Percentiles rank a stretch among this genome's conserved stretches.
phyloP scores from a whole-genome alignment of 75 land plant genomes.

The Pseudotsuga menziesii region DNA sequence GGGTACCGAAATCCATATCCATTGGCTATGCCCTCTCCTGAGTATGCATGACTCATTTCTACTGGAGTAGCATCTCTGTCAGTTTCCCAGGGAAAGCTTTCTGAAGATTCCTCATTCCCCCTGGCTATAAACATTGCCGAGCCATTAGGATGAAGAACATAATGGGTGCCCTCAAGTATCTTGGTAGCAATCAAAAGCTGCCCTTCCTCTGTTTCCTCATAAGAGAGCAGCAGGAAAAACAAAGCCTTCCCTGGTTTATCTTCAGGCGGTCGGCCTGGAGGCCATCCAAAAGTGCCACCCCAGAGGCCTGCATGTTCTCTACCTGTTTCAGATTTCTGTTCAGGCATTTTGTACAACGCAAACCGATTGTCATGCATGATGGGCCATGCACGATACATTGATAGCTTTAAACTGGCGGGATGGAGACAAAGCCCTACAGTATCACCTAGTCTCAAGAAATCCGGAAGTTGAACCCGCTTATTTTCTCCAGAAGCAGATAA shows the following conservation, averaged over 20 bases:
- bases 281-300: conserved; percentile 99
- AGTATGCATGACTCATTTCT: conserved; percentile 38
- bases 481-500: conserved; percentile 26
- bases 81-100: conserved; percentile 65
- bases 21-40: conserved; percentile 90
- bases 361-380: conserved; percentile 82
- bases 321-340: conserved; percentile 40
- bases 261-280: conserved; percentile 71
- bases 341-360: conserved; percentile 86
- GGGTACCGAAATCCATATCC: conserved; percentile 97
- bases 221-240: conserved; percentile 83
- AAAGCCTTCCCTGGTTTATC: conserved; percentile 89
- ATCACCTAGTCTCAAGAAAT: conserved; percentile 60
- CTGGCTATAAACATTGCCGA: conserved; percentile 94
- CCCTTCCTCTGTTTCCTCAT: conserved; percentile 58
- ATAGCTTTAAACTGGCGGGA: conserved; percentile 54
- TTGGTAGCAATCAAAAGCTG: conserved; percentile 81
- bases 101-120: conserved; percentile 50
- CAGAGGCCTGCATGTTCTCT: conserved; percentile 87
- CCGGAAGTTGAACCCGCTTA: conserved; percentile 55
- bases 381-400: conserved; percentile 83
- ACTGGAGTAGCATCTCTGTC: conserved; percentile 44
- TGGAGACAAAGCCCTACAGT: conserved; percentile 56
- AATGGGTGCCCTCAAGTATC: conserved; percentile 90
- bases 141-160: conserved; percentile 95